A percentile compares a stretch with the other conserved stretches of the same genome.
Evolutionary conservation across 2,329 filamentous ascomycete genomes (phyloP).

Genomic region (Calonectria naviculata): DNA sequence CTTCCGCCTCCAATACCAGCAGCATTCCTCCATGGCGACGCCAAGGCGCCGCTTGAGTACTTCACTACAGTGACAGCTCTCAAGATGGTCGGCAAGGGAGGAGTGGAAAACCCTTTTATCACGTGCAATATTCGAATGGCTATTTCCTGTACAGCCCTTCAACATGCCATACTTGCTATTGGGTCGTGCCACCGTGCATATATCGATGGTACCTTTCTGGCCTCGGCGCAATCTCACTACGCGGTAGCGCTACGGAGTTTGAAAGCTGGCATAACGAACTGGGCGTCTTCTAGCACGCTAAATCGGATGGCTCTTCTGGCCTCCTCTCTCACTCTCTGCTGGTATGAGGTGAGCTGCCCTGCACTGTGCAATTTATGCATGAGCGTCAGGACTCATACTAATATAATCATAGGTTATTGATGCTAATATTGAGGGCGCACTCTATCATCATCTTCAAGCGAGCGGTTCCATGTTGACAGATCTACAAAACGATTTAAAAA

Average conservation of each 20-base stretch:
- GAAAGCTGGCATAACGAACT: slow-evolving; percentile 5
- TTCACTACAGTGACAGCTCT: background rate
- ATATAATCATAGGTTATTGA: background rate
- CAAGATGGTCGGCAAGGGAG: slow-evolving; percentile 3
- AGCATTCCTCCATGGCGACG: background rate
- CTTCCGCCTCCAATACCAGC: background rate
- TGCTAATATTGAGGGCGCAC: slow-evolving; percentile 6
- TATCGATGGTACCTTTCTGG: background rate
- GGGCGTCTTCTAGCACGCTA: background rate
- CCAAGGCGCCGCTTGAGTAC: background rate
- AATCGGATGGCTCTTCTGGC: slow-evolving; percentile 5
- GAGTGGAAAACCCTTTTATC: slow-evolving; percentile 7
- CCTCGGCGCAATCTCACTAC: background rate
- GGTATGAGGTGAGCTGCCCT: slow-evolving; percentile 6
- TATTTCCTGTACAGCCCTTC: background rate
- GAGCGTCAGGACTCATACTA: background rate
- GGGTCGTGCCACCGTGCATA: slow-evolving; percentile 13
- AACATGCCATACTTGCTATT: slow-evolving; percentile 14
- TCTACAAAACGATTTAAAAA: background rate
- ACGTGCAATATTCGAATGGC: slow-evolving; percentile 11
- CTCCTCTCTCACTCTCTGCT: slow-evolving; percentile 1
- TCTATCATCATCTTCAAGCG: slow-evolving; percentile 11
- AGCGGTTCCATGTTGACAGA: background rate
- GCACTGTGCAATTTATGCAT: background rate
- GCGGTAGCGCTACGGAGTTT: background rate